Base-by-base conservation (phyloP, 495 filamentous ascomycete genomes). In the Neurospora intermedia region DNA sequence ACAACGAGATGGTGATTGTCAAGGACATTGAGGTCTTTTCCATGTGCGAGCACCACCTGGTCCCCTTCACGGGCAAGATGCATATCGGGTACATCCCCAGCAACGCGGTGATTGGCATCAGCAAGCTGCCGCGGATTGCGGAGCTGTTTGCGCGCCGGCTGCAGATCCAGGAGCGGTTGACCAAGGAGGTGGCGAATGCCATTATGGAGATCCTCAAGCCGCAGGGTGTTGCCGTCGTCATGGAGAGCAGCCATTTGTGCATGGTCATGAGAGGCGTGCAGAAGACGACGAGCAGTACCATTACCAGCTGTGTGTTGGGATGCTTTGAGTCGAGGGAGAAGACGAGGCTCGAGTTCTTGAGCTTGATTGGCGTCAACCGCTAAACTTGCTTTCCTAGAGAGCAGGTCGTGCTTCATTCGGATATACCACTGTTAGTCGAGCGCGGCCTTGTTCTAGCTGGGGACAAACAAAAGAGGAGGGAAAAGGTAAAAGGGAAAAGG, bases 51-150 rank as follows among this genome's bases (percentile, higher is more conserved):
- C 96, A 99, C 81, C 96, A 99, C 80, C 89, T 99, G 81, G 94
- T 99, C 9, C 96, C 96, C 3, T 99, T 99, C 79, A 94, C 88
- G 9, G 96, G 96, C 73, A 97, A 95, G 91, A 97, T 99, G 93
- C 96, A 98, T 84, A 98, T 99, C 77, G 96, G 96, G 40, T 99
- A 98, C 80, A 98, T 99, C 73, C 96, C 94, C 18, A 87, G 90
- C 75, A 85, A 86, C 83, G 92, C 82, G 69, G 96, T 99, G 45
- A 92, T 99, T 43, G 96, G 96, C 45, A 91, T 99, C 39, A 97
- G 94, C 10, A 99, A 99, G 82, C 85, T 99, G 62, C 96, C 95
- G 16, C 89, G 96, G 59, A 93, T 99, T 71, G 96, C 95, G 35
- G 95, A 99, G 79, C 96, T 99, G 94, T 99, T 98, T 83, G 91